These are phyloP conservation scores for Solanum hybrid DNA, from an alignment of 305 asterid species.

Conservation along the genomic window DNA sequence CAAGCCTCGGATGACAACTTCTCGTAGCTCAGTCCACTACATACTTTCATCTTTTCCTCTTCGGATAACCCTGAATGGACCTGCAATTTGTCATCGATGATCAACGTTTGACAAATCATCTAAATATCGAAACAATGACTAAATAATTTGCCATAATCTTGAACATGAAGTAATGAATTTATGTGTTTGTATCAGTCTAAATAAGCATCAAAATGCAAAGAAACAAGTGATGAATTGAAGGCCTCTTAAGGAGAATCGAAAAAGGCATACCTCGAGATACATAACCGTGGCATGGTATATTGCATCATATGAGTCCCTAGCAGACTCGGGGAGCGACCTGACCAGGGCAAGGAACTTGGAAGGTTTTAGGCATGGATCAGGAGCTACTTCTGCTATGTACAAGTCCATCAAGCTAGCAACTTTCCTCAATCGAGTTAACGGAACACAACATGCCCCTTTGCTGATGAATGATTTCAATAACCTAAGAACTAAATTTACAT, in stretches of 20 bases:
- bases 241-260: background rate
- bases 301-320: constrained; percentile 56
- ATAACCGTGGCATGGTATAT: constrained; percentile 50
- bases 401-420: constrained; percentile 54
- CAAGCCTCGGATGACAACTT: constrained; percentile 57
- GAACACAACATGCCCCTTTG: constrained; percentile 49
- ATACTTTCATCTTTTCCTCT: constrained; percentile 50
- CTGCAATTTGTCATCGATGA: constrained; percentile 19
- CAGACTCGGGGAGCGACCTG: constrained; percentile 50
- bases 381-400: constrained; percentile 74
- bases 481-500: constrained; percentile 62
- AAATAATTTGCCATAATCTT: background rate
- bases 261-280: constrained; percentile 50
- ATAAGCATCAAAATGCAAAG: background rate
- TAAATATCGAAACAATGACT: background rate
- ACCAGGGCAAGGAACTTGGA: constrained; percentile 52
- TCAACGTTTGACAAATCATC: background rate
- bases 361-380: constrained; percentile 60
- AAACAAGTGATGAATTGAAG: background rate
- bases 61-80: constrained; percentile 58
- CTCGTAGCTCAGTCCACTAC: constrained; percentile 49
- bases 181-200: background rate
- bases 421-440: constrained; percentile 50
- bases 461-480: constrained; percentile 48
- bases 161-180: background rate